A percentile compares a stretch with the other conserved stretches of the same genome.
Conservation (phyloP, 176 grass and related monocot genomes). For the Avena sativa region DNA sequence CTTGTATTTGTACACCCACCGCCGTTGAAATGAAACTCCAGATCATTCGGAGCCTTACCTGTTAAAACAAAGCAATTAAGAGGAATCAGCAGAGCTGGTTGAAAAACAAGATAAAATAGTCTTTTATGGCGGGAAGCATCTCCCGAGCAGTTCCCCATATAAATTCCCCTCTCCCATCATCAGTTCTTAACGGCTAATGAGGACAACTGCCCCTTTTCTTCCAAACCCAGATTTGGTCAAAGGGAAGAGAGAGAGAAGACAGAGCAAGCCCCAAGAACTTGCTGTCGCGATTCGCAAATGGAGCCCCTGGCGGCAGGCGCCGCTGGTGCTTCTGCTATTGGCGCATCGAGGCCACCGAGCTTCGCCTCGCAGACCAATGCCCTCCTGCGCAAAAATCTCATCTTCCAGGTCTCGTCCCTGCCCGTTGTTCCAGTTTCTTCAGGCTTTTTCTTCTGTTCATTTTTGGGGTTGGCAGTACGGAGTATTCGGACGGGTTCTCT, state of each 20-base stretch:
- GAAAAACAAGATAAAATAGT: conserved; percentile 6
- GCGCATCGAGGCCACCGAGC: conserved; percentile 37
- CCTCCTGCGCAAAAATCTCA: conserved; percentile 67
- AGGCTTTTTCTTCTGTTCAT: neutral
- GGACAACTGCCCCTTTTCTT: neutral
- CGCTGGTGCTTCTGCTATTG: neutral
- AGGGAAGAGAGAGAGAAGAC: neutral
- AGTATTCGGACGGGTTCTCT: neutral
- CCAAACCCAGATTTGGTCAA: neutral
- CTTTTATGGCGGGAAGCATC: conserved; percentile 25
- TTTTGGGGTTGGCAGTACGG: neutral
- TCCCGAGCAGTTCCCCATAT: neutral
- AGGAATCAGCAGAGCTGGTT: neutral
- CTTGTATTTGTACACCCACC: no score
- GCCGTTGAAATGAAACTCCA: no score
- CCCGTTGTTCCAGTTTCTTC: neutral
- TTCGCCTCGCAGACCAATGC: conserved; percentile 71
- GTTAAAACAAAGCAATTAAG: no score
- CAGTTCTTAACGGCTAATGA: conserved; percentile 27
- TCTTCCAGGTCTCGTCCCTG: conserved; percentile 53
- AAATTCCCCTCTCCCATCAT: neutral
- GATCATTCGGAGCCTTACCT: no score
- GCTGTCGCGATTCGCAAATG: conserved; percentile 18
- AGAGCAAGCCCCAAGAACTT: conserved; percentile 10
- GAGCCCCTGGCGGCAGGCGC: conserved; percentile 21